Base-by-base conservation (phyloP, 768 basidiomycete species). In the Omphalotus guepiniiformis region DNA sequence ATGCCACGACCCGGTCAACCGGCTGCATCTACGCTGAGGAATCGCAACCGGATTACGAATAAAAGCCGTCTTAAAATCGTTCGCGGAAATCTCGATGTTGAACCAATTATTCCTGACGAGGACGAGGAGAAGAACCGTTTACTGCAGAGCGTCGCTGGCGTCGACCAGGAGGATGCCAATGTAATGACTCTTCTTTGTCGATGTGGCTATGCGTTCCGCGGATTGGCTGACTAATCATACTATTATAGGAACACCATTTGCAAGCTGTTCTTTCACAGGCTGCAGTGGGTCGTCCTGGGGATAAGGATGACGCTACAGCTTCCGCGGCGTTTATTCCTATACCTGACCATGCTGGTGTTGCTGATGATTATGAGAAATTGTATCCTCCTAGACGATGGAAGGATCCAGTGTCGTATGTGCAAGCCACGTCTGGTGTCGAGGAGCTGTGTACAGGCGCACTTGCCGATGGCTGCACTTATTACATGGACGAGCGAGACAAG, bases 401-500 rank as follows among this genome's bases (percentile, higher is more conserved):
- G 52, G 90, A 96, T 55, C 85, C 94, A 1, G 63, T 73, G 16
- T 76, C 84, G 0, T 93, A 87, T 62, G 73, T 95, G 47, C 81
- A 83, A 48, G 88, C 84, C 27, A 93, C 92, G 6, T 82, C 88
- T 56, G 91, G 88, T 3, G 82, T 88, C 54, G 96, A 98, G 56
- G 92, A 93, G 54, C 71, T 79, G 7, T 71, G 74, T 55, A 63
- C 64, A 3, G 74, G 69, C 53, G 80, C 79, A 9, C 77, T 93
- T 48, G 68, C 79, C 26, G 82, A 86, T 55, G 86, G 87, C 0
- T 87, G 87, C 66, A 82, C 83, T 2, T 97, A 98, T 60, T 89
- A 82, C 54, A 89, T 97, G 88, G 95, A 99, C 57, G 96, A 98
- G 64, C 84, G 87, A 15, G 95, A 98, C 69, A 83, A 87, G 58